Conservation (phyloP, 371 early-diverging fungal species). For the Mortierella sp. region DNA sequence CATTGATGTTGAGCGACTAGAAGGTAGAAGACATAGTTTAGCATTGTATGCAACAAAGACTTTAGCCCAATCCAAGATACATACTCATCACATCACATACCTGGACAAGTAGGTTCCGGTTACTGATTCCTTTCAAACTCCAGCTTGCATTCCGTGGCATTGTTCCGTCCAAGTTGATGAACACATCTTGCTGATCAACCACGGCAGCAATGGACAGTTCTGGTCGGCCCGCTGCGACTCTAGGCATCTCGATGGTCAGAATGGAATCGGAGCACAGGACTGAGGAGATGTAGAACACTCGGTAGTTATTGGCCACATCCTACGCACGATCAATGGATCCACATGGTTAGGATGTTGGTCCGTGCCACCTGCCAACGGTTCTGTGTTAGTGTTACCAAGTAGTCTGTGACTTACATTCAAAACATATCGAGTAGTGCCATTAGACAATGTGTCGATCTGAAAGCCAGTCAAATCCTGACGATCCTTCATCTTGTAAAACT, state of each 20-base stretch:
- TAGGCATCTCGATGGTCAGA: conserved; percentile 46
- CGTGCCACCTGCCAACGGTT: neutral
- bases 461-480: conserved; percentile 32
- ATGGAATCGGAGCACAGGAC: conserved; percentile 42
- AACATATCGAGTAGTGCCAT: conserved; percentile 24
- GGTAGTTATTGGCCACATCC: conserved; percentile 31
- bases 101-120: conserved; percentile 29
- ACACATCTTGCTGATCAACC: conserved; percentile 37
- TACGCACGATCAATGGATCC: neutral
- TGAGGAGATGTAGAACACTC: conserved; percentile 27
- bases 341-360: too few species aligned
- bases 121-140: conserved; percentile 20
- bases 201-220: conserved; percentile 29
- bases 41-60: too few species aligned
- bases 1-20: conserved; percentile 41
- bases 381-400: neutral
- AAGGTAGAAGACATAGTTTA: neutral
- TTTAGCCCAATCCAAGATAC: too few species aligned
- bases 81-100: conserved; percentile 7
- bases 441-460: conserved; percentile 20
- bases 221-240: conserved; percentile 6
- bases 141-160: conserved; percentile 28
- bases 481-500: conserved; percentile 30
- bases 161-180: conserved; percentile 23
- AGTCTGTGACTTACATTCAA: conserved; percentile 23